Percentiles rank a stretch among this genome's conserved stretches.
Evolutionary conservation across 805 yeast species (phyloP).

Genomic region (Priceomyces carsonii): DNA sequence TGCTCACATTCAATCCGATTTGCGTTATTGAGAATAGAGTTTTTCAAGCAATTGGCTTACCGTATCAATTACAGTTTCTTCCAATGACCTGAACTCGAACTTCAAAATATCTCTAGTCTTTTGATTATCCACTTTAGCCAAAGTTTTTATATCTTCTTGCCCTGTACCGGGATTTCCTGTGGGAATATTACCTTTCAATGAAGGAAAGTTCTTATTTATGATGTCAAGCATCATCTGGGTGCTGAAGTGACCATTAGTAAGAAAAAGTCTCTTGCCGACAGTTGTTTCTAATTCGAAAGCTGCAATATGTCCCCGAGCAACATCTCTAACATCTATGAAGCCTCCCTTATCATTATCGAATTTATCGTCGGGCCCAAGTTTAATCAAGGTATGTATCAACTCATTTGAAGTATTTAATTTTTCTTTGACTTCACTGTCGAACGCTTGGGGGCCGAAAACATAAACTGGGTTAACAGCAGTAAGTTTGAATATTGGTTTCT

Average conservation of each 20-base stretch:
- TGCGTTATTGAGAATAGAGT: no score
- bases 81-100: slow-evolving; percentile 38
- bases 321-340: slow-evolving; percentile 23
- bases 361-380: slow-evolving; percentile 13
- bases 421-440: slow-evolving; percentile 23
- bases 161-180: slow-evolving; percentile 36
- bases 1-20: no score
- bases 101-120: slow-evolving; percentile 37
- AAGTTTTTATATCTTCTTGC: slow-evolving; percentile 22
- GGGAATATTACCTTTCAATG: slow-evolving; percentile 30
- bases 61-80: slow-evolving; percentile 43
- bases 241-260: slow-evolving; percentile 18
- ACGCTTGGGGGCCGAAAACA: slow-evolving; percentile 45
- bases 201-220: slow-evolving; percentile 19
- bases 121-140: slow-evolving; percentile 32
- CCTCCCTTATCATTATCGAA: slow-evolving; percentile 11
- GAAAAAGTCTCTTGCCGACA: slow-evolving; percentile 27
- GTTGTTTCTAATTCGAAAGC: slow-evolving; percentile 17
- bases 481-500: slow-evolving; percentile 31
- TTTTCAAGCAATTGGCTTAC: slow-evolving; percentile 32
- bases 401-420: slow-evolving; percentile 33
- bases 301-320: slow-evolving; percentile 22
- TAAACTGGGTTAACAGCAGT: slow-evolving; percentile 36
- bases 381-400: slow-evolving; percentile 39
- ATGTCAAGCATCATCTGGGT: slow-evolving; percentile 23